A percentile compares a stretch with the other conserved stretches of the same genome.
These are phyloP conservation scores for Aspergillus steynii DNA, from an alignment of 495 filamentous ascomycete genomes.

Conservation along the genomic window DNA sequence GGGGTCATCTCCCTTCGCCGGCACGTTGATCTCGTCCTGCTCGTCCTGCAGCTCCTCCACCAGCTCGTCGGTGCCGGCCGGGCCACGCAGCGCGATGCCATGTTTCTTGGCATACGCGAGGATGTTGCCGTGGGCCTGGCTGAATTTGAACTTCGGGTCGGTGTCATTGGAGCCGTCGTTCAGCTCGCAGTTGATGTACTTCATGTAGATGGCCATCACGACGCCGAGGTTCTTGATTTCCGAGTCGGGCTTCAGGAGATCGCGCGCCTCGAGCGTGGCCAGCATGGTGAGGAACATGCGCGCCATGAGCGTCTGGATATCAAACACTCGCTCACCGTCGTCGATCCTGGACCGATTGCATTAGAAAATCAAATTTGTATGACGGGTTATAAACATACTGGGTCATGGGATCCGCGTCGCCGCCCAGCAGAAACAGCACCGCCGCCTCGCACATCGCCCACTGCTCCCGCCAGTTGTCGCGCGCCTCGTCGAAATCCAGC, in stretches of 20 bases:
- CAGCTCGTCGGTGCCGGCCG: slow-evolving; percentile 3
- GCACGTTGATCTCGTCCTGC: slow-evolving; percentile 15
- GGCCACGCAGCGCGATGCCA: slow-evolving; percentile 11
- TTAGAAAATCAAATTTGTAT: background rate
- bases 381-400: slow-evolving; percentile 12
- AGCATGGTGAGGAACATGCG: slow-evolving; percentile 35
- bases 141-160: slow-evolving; percentile 9
- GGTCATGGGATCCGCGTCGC: slow-evolving; percentile 4
- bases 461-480: slow-evolving; percentile 31
- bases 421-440: slow-evolving; percentile 19
- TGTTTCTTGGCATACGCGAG: slow-evolving; percentile 23
- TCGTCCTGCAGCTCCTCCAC: slow-evolving; percentile 14
- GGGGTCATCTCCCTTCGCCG: slow-evolving; percentile 20
- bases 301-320: slow-evolving; percentile 19
- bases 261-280: slow-evolving; percentile 25
- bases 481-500: slow-evolving; percentile 35
- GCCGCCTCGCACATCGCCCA: slow-evolving; percentile 37
- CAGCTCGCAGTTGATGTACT: background rate
- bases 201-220: slow-evolving; percentile 27
- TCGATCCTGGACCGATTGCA: slow-evolving; percentile 19
- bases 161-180: background rate
- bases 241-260: slow-evolving; percentile 28
- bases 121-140: slow-evolving; percentile 13
- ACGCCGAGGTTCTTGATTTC: slow-evolving; percentile 36
- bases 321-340: slow-evolving; percentile 20